These are phyloP conservation scores for Neurospora sp. DNA, from an alignment of 2,329 filamentous ascomycete species.

Conservation along the genomic window DNA sequence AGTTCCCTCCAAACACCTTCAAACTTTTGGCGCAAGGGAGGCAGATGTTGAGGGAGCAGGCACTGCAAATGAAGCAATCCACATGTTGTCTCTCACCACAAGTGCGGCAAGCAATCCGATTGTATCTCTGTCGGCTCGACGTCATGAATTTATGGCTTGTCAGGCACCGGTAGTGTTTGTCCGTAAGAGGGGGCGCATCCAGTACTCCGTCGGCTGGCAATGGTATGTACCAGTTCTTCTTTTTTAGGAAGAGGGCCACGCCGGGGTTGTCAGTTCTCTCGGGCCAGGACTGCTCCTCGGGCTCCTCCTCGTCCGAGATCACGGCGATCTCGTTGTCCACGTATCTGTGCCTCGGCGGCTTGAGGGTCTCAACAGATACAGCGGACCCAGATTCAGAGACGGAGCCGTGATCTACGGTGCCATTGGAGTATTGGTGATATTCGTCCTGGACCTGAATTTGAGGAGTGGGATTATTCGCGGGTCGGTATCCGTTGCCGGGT, in stretches of 20 bases:
- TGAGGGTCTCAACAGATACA: slow-evolving; percentile 15
- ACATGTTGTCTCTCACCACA: slow-evolving; percentile 25
- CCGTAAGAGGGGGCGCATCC: slow-evolving; percentile 29
- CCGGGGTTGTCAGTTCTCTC: slow-evolving; percentile 16
- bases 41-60: slow-evolving; percentile 17
- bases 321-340: background rate
- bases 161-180: slow-evolving; percentile 35
- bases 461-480: background rate
- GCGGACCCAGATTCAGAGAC: slow-evolving; percentile 17
- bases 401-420: background rate
- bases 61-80: slow-evolving; percentile 32
- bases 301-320: slow-evolving; percentile 1
- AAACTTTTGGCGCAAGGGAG: slow-evolving; percentile 32
- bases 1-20: slow-evolving; percentile 30
- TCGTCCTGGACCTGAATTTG: background rate
- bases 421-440: background rate
- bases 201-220: slow-evolving; percentile 28
- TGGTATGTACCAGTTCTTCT: slow-evolving; percentile 16
- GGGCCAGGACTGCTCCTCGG: slow-evolving; percentile 3
- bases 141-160: slow-evolving; percentile 39
- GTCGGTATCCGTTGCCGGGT: slow-evolving; percentile 2
- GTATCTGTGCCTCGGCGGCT: slow-evolving; percentile 3
- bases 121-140: slow-evolving; percentile 35
- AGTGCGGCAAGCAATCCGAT: slow-evolving; percentile 43
- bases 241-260: slow-evolving; percentile 17